Base-by-base conservation (phyloP, 148 eudicot species). In the Vaccinium darrowii region DNA sequence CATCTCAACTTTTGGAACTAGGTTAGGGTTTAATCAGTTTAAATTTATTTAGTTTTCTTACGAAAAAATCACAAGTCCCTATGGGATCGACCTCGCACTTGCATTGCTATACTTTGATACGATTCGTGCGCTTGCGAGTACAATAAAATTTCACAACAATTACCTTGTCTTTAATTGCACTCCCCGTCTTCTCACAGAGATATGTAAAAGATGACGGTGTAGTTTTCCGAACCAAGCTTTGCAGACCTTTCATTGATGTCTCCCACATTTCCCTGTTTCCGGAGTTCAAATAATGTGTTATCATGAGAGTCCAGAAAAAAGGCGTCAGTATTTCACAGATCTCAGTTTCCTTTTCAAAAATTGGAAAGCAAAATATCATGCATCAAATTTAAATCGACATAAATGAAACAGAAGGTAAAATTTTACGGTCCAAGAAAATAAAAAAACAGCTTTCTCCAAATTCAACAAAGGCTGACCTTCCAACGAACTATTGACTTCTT, bases 211-310 rank as follows among this genome's bases (percentile, higher is more conserved):
- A 93, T 53, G 98, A 95, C 57, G 95, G 98, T 60, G 95, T 94
- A 51, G 92, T 93, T 88, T 86, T 97, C 85, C 93, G 92, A 76
- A 97, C 91, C 94, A 97, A 89, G 88, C 92, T 94, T 86, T 86
- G 79, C 81, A 97, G 89, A 58, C 99, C 99, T 78, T 91, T 91
- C 98, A 95, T 97, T 43, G 99, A 95, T 86, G 76, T 95, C 92
- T 97, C 99, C 99, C 99, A 97, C 99, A 97, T 97, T 9, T 92
- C 95, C 88, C 99, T 97, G 93, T 85, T 84, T 73, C 75, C 85
- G 76, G 82, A 81, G 83, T 81, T 18, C 53, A 81, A 62, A 3
- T 60, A 30, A 81, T 2, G 13, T 73, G 39, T 54, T 81, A 23
- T 69, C 39, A 53, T 43, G 19, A 52, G 27, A 19, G 36, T 50